Evolutionary conservation across 129 eudicot genomes (phyloP).

Genomic region (Lactuca saligna): DNA sequence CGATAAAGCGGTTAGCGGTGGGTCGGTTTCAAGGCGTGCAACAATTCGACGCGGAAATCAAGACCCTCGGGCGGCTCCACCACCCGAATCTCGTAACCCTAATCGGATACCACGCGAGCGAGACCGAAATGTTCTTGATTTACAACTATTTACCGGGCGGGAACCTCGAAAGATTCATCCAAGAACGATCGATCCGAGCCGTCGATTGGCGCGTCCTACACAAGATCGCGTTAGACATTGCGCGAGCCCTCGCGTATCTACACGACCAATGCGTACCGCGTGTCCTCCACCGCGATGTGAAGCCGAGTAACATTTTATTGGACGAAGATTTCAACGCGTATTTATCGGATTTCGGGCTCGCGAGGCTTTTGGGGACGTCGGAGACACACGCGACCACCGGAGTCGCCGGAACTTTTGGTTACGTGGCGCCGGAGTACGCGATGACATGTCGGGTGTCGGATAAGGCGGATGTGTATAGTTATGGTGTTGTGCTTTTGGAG

Average conservation of each 20-base stretch:
- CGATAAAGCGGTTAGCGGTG: conserved; percentile 72
- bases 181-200: conserved; percentile 71
- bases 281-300: conserved; percentile 90
- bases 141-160: conserved; percentile 88
- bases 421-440: conserved; percentile 87
- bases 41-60: conserved; percentile 87
- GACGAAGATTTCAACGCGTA: conserved; percentile 83
- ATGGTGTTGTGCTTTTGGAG: conserved; percentile 88
- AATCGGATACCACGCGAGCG: conserved; percentile 89
- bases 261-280: conserved; percentile 95
- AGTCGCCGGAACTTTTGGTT: conserved; percentile 89
- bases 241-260: conserved; percentile 83
- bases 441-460: conserved; percentile 97
- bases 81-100: conserved; percentile 84
- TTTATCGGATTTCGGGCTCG: conserved; percentile 81
- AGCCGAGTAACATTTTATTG: conserved; percentile 80
- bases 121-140: conserved; percentile 85
- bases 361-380: conserved; percentile 74
- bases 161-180: conserved; percentile 80
- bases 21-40: conserved; percentile 92
- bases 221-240: conserved; percentile 80
- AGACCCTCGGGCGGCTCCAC: conserved; percentile 76
- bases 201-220: conserved; percentile 83
- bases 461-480: conserved; percentile 91
- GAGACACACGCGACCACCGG: conserved; percentile 93